A percentile compares a stretch with the other conserved stretches of the same genome.
These are phyloP conservation scores for Melanogaster broomeanus DNA, from an alignment of 768 basidiomycete genomes.

Conservation along the genomic window DNA sequence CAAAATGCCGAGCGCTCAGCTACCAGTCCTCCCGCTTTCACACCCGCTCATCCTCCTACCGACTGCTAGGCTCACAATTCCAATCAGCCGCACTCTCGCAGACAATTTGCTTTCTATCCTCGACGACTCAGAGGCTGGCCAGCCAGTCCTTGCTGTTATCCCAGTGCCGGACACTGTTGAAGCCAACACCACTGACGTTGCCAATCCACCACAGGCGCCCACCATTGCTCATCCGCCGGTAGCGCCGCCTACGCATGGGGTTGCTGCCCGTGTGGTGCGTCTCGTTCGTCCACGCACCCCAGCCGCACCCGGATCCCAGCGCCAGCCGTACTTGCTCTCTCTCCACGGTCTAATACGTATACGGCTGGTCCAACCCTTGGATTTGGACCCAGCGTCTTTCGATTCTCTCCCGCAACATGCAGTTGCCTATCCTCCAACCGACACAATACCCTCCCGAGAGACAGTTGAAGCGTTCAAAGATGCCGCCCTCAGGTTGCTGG, in stretches of 20 bases:
- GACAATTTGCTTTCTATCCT: constrained; percentile 67
- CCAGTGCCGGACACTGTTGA: constrained; percentile 42
- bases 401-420: constrained; percentile 40
- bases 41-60: constrained; percentile 78
- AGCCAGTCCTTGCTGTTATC: constrained; percentile 70
- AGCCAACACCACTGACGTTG: constrained; percentile 13
- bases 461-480: constrained; percentile 67
- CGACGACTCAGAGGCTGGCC: constrained; percentile 60
- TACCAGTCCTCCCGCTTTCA: constrained; percentile 70
- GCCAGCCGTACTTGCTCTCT: constrained; percentile 66
- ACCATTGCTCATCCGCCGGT: constrained; percentile 28
- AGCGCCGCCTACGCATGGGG: constrained; percentile 60
- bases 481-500: constrained; percentile 64
- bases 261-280: constrained; percentile 70
- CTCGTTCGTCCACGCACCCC: constrained; percentile 61
- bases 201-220: neutral
- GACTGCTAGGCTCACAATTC: constrained; percentile 65
- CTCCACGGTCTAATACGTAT: constrained; percentile 74
- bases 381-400: constrained; percentile 27
- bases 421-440: constrained; percentile 47
- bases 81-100: constrained; percentile 61
- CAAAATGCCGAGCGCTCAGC: constrained; percentile 37
- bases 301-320: constrained; percentile 28
- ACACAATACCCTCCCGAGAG: constrained; percentile 50
- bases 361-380: constrained; percentile 47